Percentiles rank a stretch among this genome's conserved stretches.
phyloP scores from a whole-genome alignment of 176 grass and related monocot species.

The Cocos nucifera region DNA sequence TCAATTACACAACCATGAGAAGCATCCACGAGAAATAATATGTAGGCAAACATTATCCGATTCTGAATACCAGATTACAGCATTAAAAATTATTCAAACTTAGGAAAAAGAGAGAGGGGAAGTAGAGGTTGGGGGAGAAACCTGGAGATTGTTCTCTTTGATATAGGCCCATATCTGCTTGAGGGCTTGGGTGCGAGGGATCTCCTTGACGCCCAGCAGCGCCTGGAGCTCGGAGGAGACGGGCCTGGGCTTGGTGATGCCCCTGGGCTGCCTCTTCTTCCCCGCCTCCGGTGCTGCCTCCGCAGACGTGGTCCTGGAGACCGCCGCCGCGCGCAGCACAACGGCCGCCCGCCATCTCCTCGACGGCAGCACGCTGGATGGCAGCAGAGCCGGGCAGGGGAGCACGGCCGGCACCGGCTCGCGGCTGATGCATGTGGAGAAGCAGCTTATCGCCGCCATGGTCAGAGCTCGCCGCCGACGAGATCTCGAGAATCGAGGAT shows the following conservation, averaged over 20 bases:
- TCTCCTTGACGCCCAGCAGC: conserved; percentile 59
- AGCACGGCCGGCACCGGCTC: no score
- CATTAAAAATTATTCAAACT: no score
- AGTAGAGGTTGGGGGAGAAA: neutral
- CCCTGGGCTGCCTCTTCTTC: conserved; percentile 41
- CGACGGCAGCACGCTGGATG: neutral
- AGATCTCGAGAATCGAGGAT: no score
- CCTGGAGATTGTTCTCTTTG: conserved; percentile 89
- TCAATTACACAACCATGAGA: no score
- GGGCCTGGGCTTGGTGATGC: conserved; percentile 71
- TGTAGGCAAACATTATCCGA: no score
- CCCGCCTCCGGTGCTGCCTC: conserved; percentile 19
- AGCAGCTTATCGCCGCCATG: no score
- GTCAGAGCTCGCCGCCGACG: no score
- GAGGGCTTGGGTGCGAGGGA: conserved; percentile 68
- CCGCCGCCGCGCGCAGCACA: conserved; percentile 9
- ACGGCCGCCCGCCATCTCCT: conserved; percentile 4
- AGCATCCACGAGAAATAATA: no score
- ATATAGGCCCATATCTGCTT: conserved; percentile 91
- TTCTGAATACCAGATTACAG: no score
- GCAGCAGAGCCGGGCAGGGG: no score
- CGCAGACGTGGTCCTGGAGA: neutral
- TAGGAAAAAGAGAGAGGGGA: neutral
- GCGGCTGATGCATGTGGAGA: no score
- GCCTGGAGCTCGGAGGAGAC: conserved; percentile 70